Evolutionary conservation across 2,329 filamentous ascomycete genomes (phyloP).

Genomic region (Ceratocystis colombiana): DNA sequence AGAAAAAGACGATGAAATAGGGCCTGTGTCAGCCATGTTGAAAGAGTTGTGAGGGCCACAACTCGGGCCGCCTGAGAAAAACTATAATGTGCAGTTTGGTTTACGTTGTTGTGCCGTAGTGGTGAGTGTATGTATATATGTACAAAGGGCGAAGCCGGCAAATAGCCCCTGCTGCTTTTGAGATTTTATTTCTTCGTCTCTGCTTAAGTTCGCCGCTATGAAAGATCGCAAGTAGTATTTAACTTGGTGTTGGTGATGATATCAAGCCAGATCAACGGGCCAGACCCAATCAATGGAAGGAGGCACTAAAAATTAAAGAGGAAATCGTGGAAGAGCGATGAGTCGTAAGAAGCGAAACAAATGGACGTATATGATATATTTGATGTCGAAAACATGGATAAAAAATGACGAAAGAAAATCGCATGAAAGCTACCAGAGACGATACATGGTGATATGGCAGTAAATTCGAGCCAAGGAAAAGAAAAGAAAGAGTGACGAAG

Average conservation of each 20-base stretch:
- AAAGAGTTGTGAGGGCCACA: background rate
- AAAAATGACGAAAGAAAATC: slow-evolving; percentile 24
- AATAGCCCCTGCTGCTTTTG: background rate
- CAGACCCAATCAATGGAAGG: slow-evolving; percentile 40
- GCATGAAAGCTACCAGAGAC: slow-evolving; percentile 24
- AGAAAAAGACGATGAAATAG: slow-evolving; percentile 24
- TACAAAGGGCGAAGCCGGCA: background rate
- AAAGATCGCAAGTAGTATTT: slow-evolving; percentile 19
- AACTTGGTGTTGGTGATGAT: slow-evolving; percentile 28
- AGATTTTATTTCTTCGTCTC: background rate
- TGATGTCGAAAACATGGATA: slow-evolving; percentile 23
- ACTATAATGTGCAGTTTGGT: background rate
- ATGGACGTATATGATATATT: background rate
- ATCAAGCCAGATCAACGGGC: slow-evolving; percentile 33
- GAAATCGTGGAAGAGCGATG: background rate
- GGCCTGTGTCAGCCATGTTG: slow-evolving; percentile 17
- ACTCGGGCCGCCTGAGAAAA: background rate
- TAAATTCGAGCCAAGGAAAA: slow-evolving; percentile 25
- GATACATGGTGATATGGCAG: slow-evolving; percentile 14
- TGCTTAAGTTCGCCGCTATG: slow-evolving; percentile 9
- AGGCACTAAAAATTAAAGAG: slow-evolving; percentile 31
- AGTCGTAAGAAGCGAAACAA: slow-evolving; percentile 27
- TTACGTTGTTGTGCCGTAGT: background rate
- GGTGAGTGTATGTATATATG: background rate
- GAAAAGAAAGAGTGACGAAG: slow-evolving; percentile 24